Evolutionary conservation across 2,329 filamentous ascomycete genomes (phyloP), one percentile per base, ranked within the genome.

Genomic region (Tolypocladium ophioglossoides): DNA sequence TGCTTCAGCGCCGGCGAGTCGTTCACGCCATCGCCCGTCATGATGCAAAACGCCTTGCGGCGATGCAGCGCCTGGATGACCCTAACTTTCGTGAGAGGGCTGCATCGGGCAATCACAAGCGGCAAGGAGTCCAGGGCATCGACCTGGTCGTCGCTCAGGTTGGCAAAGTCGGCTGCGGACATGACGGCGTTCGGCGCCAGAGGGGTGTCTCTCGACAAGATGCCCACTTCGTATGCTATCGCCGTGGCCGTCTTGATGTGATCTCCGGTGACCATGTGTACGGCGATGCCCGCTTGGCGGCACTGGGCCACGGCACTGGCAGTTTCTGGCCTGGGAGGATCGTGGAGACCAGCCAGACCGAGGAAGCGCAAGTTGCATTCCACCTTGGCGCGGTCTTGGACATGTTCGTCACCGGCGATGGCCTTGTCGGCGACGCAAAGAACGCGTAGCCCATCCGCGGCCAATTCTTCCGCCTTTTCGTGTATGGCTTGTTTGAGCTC

Each of bases 11-110:
- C 85, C 1, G 86, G 86, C 16, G 83, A 85, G 67, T 89, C 86
- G 65, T 89, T 89, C 60, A 88, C 85, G 60, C 86, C 85, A 56
- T 89, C 85, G 61, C 86, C 86, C 44, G 85, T 89, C 83, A 89
- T 88, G 59, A 85, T 85, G 60, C 82, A 86, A 66, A 87, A 88
- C 2, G 78, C 78, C 55, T 80, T 78, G 53, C 85, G 79, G 35
- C 85, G 78, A 60, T 87, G 84, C 55, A 89, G 77, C n/a, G 85
- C 84, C 63, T 87, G 83, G 54, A 89, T 85, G 79, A 89, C 85
- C 58, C 85, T 78, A n/a, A 87, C 84, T 68, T 89, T 89, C 38
- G 85, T 88, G 54, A 82, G 72, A 2, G 85, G 85, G 47, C 83
- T 84, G 66, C 85, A 89, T 40, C 85, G 77, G 55, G 85, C 85